Conservation (phyloP, 106 monocot genomes). For the Phalaenopsis aphrodite region DNA sequence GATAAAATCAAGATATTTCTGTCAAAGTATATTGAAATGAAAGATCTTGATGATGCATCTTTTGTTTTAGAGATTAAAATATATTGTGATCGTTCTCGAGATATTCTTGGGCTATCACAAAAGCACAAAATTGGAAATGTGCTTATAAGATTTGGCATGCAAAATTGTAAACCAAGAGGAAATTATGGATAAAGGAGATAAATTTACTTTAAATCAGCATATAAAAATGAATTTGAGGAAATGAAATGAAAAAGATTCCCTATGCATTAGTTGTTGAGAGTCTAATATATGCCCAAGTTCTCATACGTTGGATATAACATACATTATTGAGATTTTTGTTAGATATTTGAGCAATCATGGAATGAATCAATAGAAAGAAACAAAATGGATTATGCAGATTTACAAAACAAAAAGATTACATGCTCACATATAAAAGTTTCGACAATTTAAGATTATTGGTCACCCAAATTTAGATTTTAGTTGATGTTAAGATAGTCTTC, state of each 20-base stretch:
- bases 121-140: not conserved
- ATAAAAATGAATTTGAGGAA: not conserved
- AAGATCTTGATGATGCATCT: not conserved
- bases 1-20: not conserved
- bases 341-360: not conserved
- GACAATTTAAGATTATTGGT: not conserved
- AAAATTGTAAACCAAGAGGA: constrained; percentile 3
- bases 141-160: constrained; percentile 5
- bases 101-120: too few species aligned
- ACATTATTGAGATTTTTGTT: not conserved
- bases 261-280: too few species aligned
- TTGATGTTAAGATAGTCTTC: not conserved
- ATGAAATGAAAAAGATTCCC: too few species aligned
- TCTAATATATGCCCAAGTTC: too few species aligned
- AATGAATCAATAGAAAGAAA: not conserved
- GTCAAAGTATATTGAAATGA: not conserved
- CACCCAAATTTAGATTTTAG: not conserved
- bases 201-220: constrained; percentile 8
- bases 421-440: not conserved
- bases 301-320: too few species aligned
- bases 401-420: constrained; percentile 1
- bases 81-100: too few species aligned
- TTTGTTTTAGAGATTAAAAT: too few species aligned
- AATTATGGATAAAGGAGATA: constrained; percentile 5
- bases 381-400: not conserved